phyloP scores from a whole-genome alignment of 352 stramenopile species.

The Thraustochytrium sp. region DNA sequence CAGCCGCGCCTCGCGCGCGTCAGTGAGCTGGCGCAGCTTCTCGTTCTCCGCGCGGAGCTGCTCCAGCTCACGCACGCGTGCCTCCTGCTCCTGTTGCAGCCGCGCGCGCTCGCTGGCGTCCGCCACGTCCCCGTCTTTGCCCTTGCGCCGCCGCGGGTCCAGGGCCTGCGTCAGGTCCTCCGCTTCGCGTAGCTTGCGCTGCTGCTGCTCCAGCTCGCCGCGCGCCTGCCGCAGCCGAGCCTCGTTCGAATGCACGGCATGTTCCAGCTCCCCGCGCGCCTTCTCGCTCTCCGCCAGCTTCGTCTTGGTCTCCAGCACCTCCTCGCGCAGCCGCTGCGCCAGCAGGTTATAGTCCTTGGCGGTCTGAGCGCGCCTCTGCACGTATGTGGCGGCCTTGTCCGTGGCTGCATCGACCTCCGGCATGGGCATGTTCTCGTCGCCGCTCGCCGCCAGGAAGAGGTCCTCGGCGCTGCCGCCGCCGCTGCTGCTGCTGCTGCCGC shows the following conservation, averaged over 20 bases:
- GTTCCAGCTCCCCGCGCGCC: background rate
- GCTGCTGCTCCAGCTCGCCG: slow-evolving; percentile 3
- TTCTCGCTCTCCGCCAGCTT: slow-evolving; percentile 12
- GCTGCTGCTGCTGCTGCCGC: no score
- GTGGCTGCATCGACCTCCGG: background rate
- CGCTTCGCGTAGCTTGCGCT: background rate
- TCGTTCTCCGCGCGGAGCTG: slow-evolving; percentile 5
- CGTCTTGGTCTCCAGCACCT: slow-evolving; percentile 26
- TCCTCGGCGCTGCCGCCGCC: no score
- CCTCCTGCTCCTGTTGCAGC: background rate
- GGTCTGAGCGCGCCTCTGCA: background rate
- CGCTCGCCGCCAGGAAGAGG: no score
- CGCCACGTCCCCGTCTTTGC: background rate
- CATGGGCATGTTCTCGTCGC: background rate
- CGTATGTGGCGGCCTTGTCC: background rate
- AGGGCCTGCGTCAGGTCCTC: background rate
- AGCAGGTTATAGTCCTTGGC: slow-evolving; percentile 1
- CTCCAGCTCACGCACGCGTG: background rate
- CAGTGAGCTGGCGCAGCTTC: background rate
- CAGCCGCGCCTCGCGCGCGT: background rate
- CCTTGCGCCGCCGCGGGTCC: background rate
- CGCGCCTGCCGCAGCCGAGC: background rate
- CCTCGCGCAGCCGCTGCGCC: slow-evolving; percentile 3
- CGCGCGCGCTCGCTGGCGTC: background rate
- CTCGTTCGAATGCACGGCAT: background rate